phyloP scores from a whole-genome alignment of 2,329 filamentous ascomycete genomes.

The Whalleya microplaca region DNA sequence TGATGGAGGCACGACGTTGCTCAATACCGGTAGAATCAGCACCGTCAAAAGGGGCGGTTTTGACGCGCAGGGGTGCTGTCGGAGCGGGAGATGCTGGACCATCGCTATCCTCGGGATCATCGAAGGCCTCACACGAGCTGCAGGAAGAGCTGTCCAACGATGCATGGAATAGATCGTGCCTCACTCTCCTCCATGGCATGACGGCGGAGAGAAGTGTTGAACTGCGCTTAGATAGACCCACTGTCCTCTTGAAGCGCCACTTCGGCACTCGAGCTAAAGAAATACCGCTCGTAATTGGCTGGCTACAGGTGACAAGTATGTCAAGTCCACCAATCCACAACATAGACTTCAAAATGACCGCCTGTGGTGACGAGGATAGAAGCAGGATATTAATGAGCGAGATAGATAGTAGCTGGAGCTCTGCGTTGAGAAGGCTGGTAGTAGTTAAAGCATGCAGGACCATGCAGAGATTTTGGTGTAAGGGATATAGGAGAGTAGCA shows the following conservation, averaged over 20 bases:
- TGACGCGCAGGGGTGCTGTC: conserved; percentile 22
- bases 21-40: conserved; percentile 10
- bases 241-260: conserved; percentile 77
- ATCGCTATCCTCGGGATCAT: conserved; percentile 36
- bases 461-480: conserved; percentile 77
- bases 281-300: conserved; percentile 81
- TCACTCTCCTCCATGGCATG: conserved; percentile 53
- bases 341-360: conserved; percentile 80
- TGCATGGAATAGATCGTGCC: conserved; percentile 41
- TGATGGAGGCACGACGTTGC: neutral
- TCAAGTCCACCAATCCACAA: conserved; percentile 83
- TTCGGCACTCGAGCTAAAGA: conserved; percentile 84
- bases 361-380: conserved; percentile 79
- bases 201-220: conserved; percentile 43
- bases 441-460: conserved; percentile 81
- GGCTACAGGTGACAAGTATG: conserved; percentile 72
- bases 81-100: conserved; percentile 8
- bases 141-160: conserved; percentile 37
- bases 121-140: conserved; percentile 38
- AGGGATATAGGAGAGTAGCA: conserved; percentile 72
- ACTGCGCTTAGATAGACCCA: conserved; percentile 40
- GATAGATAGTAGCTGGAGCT: conserved; percentile 84
- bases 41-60: conserved; percentile 23
- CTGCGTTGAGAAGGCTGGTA: conserved; percentile 83
- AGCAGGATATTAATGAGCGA: conserved; percentile 81